Conservation (phyloP, 495 filamentous ascomycete species). For the Hypoxylon fragiforme region DNA sequence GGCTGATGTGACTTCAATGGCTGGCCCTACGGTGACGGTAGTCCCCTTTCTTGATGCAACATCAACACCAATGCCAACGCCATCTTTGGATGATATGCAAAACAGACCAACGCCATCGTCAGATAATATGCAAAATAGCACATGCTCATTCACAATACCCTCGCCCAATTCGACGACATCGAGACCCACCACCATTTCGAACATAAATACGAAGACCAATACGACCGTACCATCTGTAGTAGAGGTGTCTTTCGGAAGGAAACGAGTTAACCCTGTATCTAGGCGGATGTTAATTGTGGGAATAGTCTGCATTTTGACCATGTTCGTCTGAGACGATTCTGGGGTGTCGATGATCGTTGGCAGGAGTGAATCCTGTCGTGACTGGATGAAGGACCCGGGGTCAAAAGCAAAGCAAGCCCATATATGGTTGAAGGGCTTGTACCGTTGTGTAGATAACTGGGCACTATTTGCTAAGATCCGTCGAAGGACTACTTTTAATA, state of each 20-base stretch:
- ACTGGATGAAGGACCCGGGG: background rate
- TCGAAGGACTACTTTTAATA: constrained; percentile 37
- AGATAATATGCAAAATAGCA: constrained; percentile 1
- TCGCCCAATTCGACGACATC: constrained; percentile 12
- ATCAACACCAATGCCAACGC: constrained; percentile 7
- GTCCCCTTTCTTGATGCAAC: constrained; percentile 27
- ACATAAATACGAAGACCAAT: constrained; percentile 20
- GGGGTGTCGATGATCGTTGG: background rate
- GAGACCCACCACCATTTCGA: constrained; percentile 5
- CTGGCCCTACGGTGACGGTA: constrained; percentile 21
- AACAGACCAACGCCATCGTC: no score
- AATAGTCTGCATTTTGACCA: constrained; percentile 7
- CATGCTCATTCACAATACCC: constrained; percentile 7
- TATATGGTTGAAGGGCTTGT: background rate
- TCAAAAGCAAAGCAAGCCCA: background rate
- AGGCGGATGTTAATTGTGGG: constrained; percentile 5
- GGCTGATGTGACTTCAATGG: background rate
- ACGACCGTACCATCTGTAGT: constrained; percentile 10
- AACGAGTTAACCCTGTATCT: background rate
- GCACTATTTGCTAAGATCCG: background rate
- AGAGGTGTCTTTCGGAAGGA: constrained; percentile 24
- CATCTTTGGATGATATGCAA: no score
- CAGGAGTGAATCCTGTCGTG: no score
- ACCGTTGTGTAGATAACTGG: constrained; percentile 10
- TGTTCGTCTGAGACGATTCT: constrained; percentile 12